Evolutionary conservation across 176 grass and related monocot genomes (phyloP).

Genomic region (Sorghum bicolor): Sorghum_bicolor_NCBIv3 NC_012872.2:69570001-69570500

Average conservation of each 20-base stretch:
- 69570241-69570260: conserved; percentile 16
- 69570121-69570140: conserved; percentile 11
- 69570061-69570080: background rate
- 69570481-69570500: background rate
- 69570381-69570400: background rate
- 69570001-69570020: background rate
- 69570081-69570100: conserved; percentile 47
- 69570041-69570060: background rate
- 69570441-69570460: background rate
- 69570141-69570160: background rate
- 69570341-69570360: conserved; percentile 18
- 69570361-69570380: background rate
- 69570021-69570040: background rate
- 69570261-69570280: background rate
- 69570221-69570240: conserved; percentile 11
- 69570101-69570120: background rate
- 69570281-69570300: background rate
- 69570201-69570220: background rate
- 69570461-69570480: background rate
- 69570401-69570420: background rate
- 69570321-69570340: background rate
- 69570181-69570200: background rate
- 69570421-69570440: background rate
- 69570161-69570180: too few species aligned
- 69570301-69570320: conserved; percentile 37